Evolutionary conservation across 176 grass and related monocot genomes (phyloP), one percentile per base, ranked within the genome.

Genomic region (Zoysia pacifica): DNA sequence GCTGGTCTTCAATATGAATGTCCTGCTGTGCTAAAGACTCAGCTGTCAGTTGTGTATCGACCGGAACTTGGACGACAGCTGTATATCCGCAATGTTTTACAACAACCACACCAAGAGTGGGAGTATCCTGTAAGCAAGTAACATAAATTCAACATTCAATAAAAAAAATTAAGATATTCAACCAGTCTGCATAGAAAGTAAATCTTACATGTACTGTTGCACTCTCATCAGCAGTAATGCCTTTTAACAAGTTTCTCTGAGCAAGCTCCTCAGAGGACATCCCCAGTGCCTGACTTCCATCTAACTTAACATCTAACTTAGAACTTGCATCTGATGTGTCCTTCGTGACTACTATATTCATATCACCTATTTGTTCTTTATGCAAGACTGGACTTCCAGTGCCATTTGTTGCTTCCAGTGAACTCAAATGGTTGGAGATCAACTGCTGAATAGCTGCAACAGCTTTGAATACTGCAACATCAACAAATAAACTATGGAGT

Each of bases 181-280:
- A 38, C 40, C 18, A 70, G 6, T 9, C 3, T 49, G 37, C 45
- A 51, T 46, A 79, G 28, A 85, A 18, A 15, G 76, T 28, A 59
- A 76, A 38, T 56, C 14, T 84, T 91, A 94, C 96, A 82, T 98
- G 92, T 61, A 98, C 88, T 81, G 90, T 98, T 66, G 90, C 87
- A 79, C 92, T 98, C 86, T 98, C 96, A 79, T 98, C 95, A 83
- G 95, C 95, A 50, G 92, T 98, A 65, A 94, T 89, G 49, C 95
- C 95, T 76, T 98, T 98, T 43, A 98, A 70, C 87, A 98, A 84
- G 89, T 98, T 98, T 86, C 86, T 82, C 37, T 83, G 81, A 81
- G 85, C 88, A 91, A 98, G 83, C 62, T 98, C 90, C 42, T 90
- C 84, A 45, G 48, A 75, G 87, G 86, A 89, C 80, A 91, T 87